Conservation (phyloP, 345 rosid genomes). For the Melaleuca alternifolia region DNA sequence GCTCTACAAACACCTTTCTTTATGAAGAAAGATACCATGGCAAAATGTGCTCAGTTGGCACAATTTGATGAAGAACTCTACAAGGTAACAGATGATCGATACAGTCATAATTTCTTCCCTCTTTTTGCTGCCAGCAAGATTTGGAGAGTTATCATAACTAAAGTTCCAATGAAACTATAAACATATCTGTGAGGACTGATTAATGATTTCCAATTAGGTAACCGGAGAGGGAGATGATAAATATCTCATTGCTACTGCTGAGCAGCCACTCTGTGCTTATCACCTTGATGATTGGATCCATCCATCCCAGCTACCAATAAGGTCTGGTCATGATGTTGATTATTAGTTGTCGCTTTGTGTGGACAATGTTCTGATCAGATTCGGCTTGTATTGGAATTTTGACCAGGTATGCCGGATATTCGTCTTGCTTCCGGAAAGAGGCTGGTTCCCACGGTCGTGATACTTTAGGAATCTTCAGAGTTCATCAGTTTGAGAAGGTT, state of each 20-base stretch:
- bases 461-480: constrained; percentile 91
- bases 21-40: constrained; percentile 90
- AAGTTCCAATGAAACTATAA: not conserved
- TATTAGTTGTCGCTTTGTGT: not conserved
- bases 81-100: constrained; percentile 35
- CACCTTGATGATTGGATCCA: constrained; percentile 94
- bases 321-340: constrained; percentile 18
- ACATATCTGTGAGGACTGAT: not conserved
- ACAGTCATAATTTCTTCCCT: not conserved
- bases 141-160: not conserved
- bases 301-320: constrained; percentile 70
- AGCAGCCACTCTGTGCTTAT: constrained; percentile 90
- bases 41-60: constrained; percentile 83
- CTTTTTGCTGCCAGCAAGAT: not conserved
- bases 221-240: constrained; percentile 95
- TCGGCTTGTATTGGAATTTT: not conserved
- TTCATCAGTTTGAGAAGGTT: constrained; percentile 97
- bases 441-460: constrained; percentile 99
- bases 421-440: constrained; percentile 93
- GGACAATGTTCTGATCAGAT: not conserved
- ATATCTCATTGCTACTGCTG: constrained; percentile 94
- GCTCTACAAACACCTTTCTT: constrained; percentile 83
- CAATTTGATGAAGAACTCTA: constrained; percentile 94
- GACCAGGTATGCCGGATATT: constrained; percentile 87
- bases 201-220: constrained; percentile 30